Percentiles rank a stretch among this genome's conserved stretches.
Conservation (phyloP, 2,329 filamentous ascomycete species). For the Didymella pomorum region DNA sequence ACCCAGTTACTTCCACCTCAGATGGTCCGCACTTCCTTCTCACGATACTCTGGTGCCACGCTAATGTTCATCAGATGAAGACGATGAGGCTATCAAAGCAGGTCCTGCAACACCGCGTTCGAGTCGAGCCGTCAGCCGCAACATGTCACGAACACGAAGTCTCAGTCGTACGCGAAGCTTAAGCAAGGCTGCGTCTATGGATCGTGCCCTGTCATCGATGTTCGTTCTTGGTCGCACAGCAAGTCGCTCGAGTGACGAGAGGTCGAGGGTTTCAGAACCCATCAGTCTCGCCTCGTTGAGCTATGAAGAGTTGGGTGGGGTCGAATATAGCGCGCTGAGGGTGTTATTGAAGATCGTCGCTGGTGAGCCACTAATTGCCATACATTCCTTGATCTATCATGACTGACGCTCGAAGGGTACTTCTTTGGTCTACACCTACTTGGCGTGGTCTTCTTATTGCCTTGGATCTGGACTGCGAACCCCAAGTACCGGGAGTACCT, state of each 20-base stretch:
- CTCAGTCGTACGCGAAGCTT: constrained; percentile 26
- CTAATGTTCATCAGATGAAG: constrained; percentile 1
- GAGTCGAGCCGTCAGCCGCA: constrained; percentile 18
- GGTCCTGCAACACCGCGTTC: background rate
- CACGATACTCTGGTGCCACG: too few species aligned
- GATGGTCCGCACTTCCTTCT: background rate
- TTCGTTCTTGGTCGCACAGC: constrained; percentile 50
- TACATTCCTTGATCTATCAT: too few species aligned
- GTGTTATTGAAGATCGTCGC: constrained; percentile 58
- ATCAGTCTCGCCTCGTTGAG: constrained; percentile 54
- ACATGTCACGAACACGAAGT: constrained; percentile 7
- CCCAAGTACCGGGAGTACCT: constrained; percentile 58
- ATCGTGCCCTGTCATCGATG: constrained; percentile 52
- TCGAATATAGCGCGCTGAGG: constrained; percentile 60
- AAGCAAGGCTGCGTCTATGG: constrained; percentile 48
- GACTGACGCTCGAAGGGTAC: constrained; percentile 44
- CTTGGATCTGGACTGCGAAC: constrained; percentile 54
- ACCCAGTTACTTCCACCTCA: background rate
- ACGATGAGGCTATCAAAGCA: background rate
- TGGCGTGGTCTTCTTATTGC: constrained; percentile 56
- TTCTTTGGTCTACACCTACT: constrained; percentile 59
- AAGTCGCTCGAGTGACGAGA: constrained; percentile 14
- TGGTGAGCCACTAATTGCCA: constrained; percentile 35
- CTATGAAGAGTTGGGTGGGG: constrained; percentile 57
- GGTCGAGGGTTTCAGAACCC: constrained; percentile 56